Evolutionary conservation across 1,284 basidiomycete genomes (phyloP).

Genomic region (Phylloboletellus chloephorus): DNA sequence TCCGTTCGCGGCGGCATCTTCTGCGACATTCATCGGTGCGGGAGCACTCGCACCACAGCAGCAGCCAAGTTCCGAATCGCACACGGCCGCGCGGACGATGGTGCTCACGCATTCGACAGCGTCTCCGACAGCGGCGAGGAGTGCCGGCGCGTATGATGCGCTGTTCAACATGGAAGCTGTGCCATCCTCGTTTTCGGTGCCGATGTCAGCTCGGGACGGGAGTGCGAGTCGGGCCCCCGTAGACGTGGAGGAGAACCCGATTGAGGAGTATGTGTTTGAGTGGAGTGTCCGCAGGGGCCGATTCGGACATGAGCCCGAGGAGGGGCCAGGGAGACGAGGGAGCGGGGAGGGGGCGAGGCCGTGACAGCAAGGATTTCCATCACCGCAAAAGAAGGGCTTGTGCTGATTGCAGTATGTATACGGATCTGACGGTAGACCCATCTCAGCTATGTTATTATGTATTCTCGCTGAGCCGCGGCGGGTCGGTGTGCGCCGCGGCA

Average conservation of each 20-base stretch:
- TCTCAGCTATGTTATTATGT: too few relatives aligned
- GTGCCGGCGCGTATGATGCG: constrained; percentile 10
- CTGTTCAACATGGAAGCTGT: constrained; percentile 11
- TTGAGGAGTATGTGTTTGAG: constrained; percentile 19
- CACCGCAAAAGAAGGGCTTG: too few relatives aligned
- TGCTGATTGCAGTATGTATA: too few relatives aligned
- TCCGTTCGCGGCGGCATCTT: constrained; percentile 10
- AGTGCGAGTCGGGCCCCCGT: constrained; percentile 19
- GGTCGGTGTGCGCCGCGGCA: too few relatives aligned
- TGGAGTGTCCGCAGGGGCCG: constrained; percentile 11
- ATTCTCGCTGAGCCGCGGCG: too few relatives aligned
- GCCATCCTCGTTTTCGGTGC: constrained; percentile 14
- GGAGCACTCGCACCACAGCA: not conserved
- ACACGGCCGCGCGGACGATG: constrained; percentile 7
- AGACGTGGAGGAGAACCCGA: constrained; percentile 16
- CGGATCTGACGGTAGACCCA: too few relatives aligned
- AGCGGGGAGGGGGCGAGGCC: constrained; percentile 4
- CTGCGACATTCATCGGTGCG: constrained; percentile 8
- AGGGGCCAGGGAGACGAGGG: constrained; percentile 7
- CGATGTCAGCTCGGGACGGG: constrained; percentile 11
- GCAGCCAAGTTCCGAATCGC: constrained; percentile 8
- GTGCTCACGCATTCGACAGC: constrained; percentile 12
- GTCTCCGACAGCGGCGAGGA: constrained; percentile 14
- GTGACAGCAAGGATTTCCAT: not conserved
- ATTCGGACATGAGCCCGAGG: constrained; percentile 1